Base-by-base conservation (phyloP, 257 asterid species). In the Capsicum baccatum region DNA sequence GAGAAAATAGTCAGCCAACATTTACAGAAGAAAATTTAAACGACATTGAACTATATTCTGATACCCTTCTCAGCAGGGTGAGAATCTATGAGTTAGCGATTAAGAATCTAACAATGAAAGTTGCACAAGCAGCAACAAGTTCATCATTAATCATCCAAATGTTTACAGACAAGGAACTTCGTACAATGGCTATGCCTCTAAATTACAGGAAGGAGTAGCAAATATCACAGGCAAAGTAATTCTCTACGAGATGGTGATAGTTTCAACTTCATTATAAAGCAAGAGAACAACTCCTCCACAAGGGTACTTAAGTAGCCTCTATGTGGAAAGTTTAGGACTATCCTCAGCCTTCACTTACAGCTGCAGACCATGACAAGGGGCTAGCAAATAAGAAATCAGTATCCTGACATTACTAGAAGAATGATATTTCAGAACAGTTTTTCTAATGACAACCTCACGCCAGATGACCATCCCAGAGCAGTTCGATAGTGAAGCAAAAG, bases 111-210 rank as follows among this genome's bases (percentile, higher is more conserved):
- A 69, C 52, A 37, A 69, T 69, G 54, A 69, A 69, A 69, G 78
- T 7, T 17, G 39, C 26, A 9, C 7, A 39, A 39, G 54, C 52
- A 69, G 55, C 26, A 15, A 69, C 11, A 39, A 39, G 78, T 76
- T 52, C 62, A 74, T 74, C 42, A 76, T 21, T 76, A 52, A 73
- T 48, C 59, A 48, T 48, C 57, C 80, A 74, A 55, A 74, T 74
- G 60, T 48, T 19, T 6, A 48, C 5, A 47, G 19, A 73, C 11
- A 15, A n/a, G 11, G 35, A 73, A 48, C n/a, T 73, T 73, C n/a
- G 16, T 48, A 50, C 4, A 47, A 39, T 68, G 14, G 3, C 54
- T 39, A 68, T 68, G 78, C 54, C 33, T 68, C 54, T 68, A 19
- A 67, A 14, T 14, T 67, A 16, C 39, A 66, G 21, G 11, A 74